Evolutionary conservation across 129 eudicot genomes (phyloP).

Genomic region (Gnaphalium uliginosum): DNA sequence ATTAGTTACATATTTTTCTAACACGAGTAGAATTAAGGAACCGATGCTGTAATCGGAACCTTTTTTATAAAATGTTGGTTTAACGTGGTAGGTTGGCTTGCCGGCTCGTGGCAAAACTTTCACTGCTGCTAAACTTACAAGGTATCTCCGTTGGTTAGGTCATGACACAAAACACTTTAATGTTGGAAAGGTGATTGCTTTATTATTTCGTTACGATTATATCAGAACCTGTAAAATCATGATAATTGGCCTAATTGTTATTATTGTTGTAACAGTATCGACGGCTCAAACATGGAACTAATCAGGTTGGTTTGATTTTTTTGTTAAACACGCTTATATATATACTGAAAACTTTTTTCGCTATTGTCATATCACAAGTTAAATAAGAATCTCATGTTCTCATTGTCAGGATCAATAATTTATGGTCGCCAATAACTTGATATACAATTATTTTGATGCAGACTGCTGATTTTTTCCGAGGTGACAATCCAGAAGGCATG

Average conservation of each 20-base stretch:
- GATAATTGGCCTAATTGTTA: conserved; percentile 22
- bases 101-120: conserved; percentile 99
- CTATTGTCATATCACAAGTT: background rate
- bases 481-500: conserved; percentile 96
- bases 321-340: background rate
- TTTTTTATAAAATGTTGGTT: background rate
- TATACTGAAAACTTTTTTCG: background rate
- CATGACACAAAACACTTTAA: conserved; percentile 98
- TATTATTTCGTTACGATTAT: background rate
- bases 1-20: background rate
- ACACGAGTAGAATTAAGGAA: background rate
- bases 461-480: conserved; percentile 97
- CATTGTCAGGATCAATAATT: background rate
- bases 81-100: conserved; percentile 77
- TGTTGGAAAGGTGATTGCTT: conserved; percentile 82
- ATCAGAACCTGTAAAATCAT: conserved; percentile 16
- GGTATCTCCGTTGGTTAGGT: conserved; percentile 99
- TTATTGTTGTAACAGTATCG: conserved; percentile 70
- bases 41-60: background rate
- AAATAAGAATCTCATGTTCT: background rate
- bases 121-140: conserved; percentile 95
- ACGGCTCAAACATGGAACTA: conserved; percentile 91
- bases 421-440: background rate
- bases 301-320: conserved; percentile 61
- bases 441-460: conserved; percentile 38